Conservation (phyloP, 225 moss, liverwort and hornwort genomes). For the Marchantia polymorpha region DNA sequence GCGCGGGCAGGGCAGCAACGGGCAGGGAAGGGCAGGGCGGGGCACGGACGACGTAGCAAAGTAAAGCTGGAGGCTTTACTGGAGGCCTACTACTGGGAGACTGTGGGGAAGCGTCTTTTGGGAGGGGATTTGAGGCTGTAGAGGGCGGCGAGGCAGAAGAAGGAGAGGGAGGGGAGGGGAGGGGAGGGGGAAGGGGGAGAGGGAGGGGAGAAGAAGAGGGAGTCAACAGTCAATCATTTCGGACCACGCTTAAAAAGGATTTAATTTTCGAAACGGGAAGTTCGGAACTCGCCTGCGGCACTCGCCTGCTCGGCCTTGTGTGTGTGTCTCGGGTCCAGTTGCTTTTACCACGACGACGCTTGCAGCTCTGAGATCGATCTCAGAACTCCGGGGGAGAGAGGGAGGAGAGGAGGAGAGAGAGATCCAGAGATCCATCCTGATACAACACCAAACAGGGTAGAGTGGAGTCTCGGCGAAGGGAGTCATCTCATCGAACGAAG, state of each 20-base stretch:
- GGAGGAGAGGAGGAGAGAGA: conserved; percentile 6
- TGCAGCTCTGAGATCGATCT: conserved; percentile 19
- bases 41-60: too few species aligned
- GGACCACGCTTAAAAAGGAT: conserved; percentile 15
- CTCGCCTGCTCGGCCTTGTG: too few species aligned
- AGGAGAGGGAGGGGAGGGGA: neutral
- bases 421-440: conserved; percentile 12
- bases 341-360: conserved; percentile 21
- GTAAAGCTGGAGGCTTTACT: too few species aligned
- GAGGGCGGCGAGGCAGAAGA: conserved; percentile 5
- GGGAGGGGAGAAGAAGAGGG: neutral
- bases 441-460: conserved; percentile 10
- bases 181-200: neutral
- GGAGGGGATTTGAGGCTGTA: conserved; percentile 14
- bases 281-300: neutral
- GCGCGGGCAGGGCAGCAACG: neutral
- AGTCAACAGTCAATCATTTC: conserved; percentile 8
- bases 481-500: conserved; percentile 5
- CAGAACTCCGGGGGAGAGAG: conserved; percentile 15
- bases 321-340: neutral
- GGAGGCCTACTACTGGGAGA: neutral
- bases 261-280: conserved; percentile 22
- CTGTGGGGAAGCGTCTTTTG: conserved; percentile 1
- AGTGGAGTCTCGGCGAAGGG: conserved; percentile 13
- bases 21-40: too few species aligned